Conservation (phyloP, 2,329 filamentous ascomycete species). For the Dothistroma septosporum region DNA sequence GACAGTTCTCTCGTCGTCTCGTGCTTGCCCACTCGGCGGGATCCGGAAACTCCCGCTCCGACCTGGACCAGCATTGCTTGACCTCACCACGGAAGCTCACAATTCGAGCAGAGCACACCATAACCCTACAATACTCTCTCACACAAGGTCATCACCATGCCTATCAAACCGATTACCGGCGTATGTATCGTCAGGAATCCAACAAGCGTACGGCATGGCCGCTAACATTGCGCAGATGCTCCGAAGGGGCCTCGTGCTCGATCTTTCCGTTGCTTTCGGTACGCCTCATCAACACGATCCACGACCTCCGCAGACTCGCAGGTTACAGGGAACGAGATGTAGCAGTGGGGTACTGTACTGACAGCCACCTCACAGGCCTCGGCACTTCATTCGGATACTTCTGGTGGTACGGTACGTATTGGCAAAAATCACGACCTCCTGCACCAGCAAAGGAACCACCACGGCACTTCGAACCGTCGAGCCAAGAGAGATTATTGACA, state of each 20-base stretch:
- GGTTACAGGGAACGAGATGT: neutral
- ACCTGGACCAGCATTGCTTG: no score
- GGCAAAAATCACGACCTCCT: conserved; percentile 5
- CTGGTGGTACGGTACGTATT: conserved; percentile 62
- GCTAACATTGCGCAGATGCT: conserved; percentile 51
- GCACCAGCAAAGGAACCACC: conserved; percentile 2
- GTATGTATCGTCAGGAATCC: neutral
- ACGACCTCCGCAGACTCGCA: neutral
- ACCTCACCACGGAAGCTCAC: neutral
- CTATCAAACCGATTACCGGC: conserved; percentile 2
- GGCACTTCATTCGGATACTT: conserved; percentile 60
- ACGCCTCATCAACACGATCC: conserved; percentile 36
- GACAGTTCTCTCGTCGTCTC: no score
- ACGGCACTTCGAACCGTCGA: neutral
- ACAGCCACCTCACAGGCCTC: conserved; percentile 47
- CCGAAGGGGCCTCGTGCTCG: conserved; percentile 61
- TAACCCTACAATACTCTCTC: neutral
- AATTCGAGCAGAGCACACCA: neutral
- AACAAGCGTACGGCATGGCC: no score
- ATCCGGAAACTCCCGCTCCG: no score
- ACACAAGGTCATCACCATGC: neutral
- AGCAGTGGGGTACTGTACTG: conserved; percentile 3
- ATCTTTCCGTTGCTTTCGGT: conserved; percentile 64
- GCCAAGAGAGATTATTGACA: neutral
- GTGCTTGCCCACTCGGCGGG: no score